phyloP scores from a whole-genome alignment of 345 rosid species.

The Zanthoxylum bungeanum region DNA sequence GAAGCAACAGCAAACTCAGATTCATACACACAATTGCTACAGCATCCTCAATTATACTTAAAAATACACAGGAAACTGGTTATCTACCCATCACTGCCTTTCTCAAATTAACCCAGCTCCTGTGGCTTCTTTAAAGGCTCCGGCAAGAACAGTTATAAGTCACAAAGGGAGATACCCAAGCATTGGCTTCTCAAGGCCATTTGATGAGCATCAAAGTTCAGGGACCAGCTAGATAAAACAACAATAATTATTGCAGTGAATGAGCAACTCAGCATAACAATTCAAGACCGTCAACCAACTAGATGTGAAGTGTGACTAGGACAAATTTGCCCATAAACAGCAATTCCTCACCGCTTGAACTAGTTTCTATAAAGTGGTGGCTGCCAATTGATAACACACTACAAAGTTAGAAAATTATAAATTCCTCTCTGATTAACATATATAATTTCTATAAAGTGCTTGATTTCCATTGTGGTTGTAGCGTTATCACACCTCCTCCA shows the following conservation, averaged over 20 bases:
- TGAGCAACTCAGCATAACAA: neutral
- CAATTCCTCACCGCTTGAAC: conserved; percentile 3
- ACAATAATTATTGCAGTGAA: neutral
- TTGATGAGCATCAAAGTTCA: neutral
- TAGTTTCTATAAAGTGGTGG: neutral
- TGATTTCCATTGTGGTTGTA: neutral
- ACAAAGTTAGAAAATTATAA: neutral
- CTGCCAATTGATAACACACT: neutral
- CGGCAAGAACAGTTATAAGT: neutral
- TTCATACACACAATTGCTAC: neutral
- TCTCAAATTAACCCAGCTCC: neutral
- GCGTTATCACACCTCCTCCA: neutral
- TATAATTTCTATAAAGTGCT: neutral
- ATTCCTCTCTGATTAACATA: neutral
- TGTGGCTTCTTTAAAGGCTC: neutral
- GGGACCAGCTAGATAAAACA: neutral
- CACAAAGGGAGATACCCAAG: neutral
- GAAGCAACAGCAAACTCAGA: neutral
- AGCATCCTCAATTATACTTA: neutral
- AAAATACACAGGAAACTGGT: neutral
- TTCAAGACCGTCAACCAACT: neutral
- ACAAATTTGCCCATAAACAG: neutral
- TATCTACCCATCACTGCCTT: neutral
- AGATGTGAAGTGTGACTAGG: neutral
- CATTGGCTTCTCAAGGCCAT: neutral